These are phyloP conservation scores for Colletotrichum navitas DNA, from an alignment of 2,329 filamentous ascomycete genomes.

Conservation along the genomic window DNA sequence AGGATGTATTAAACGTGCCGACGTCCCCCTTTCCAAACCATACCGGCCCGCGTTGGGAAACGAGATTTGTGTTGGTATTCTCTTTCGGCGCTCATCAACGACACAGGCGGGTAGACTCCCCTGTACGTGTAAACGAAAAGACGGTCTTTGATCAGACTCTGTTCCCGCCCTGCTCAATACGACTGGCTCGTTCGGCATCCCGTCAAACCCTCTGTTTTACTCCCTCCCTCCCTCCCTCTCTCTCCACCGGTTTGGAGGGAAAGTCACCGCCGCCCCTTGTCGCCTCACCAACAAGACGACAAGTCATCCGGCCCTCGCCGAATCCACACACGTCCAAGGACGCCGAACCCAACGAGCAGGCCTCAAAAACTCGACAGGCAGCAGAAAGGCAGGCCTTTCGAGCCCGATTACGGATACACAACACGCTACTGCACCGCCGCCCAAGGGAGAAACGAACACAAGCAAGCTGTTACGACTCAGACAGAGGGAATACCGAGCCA, in stretches of 20 bases:
- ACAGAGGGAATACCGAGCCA: slow-evolving; percentile 9
- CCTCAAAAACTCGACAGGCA: slow-evolving; percentile 11
- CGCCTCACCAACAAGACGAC: slow-evolving; percentile 14
- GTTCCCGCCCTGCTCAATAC: not conserved
- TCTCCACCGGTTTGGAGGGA: slow-evolving; percentile 30
- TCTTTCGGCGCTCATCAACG: not conserved
- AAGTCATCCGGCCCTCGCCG: not conserved
- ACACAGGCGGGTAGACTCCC: slow-evolving; percentile 14
- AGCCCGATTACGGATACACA: slow-evolving; percentile 26
- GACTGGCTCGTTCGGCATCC: slow-evolving; percentile 27
- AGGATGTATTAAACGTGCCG: slow-evolving; percentile 33
- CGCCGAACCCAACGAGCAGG: slow-evolving; percentile 22
- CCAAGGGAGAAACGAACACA: slow-evolving; percentile 13
- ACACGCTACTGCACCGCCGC: slow-evolving; percentile 7
- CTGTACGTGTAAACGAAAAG: not conserved
- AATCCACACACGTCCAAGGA: not conserved
- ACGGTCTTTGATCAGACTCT: slow-evolving; percentile 11
- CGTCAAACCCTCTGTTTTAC: not conserved
- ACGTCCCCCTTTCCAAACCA: not conserved
- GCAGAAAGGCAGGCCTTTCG: not conserved
- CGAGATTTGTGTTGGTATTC: not conserved
- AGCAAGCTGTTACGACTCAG: slow-evolving; percentile 4
- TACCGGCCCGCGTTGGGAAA: slow-evolving; percentile 4
- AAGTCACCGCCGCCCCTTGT: slow-evolving; percentile 14
- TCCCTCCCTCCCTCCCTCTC: not conserved